These are phyloP conservation scores for Patellifolia procumbens DNA, from an alignment of 179 eudicot species.

Conservation along the genomic window DNA sequence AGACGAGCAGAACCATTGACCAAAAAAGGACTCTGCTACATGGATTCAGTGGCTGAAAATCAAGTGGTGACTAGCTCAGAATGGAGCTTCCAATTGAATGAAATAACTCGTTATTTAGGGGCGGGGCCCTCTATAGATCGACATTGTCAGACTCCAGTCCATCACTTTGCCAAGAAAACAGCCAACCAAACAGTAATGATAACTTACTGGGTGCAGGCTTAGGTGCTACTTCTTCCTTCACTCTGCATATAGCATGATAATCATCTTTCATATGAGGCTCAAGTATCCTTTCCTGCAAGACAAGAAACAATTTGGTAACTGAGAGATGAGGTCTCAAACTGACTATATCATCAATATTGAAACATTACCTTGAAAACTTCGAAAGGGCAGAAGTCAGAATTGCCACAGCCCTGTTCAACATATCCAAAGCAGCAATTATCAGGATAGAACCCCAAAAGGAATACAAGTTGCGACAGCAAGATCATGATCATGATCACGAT, in stretches of 20 bases:
- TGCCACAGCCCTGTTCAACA: constrained; percentile 69
- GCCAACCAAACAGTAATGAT: constrained; percentile 50
- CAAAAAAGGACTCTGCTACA: constrained; percentile 12
- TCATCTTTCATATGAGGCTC: constrained; percentile 72
- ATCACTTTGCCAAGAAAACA: constrained; percentile 41
- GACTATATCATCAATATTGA: not conserved
- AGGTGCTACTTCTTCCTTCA: constrained; percentile 37
- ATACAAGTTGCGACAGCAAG: no score
- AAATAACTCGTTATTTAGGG: not conserved
- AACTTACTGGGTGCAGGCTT: constrained; percentile 40
- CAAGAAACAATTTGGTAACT: not conserved
- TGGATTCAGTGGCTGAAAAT: constrained; percentile 17
- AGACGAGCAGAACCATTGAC: constrained; percentile 6
- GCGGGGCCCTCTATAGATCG: constrained; percentile 44
- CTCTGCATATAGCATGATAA: constrained; percentile 59
- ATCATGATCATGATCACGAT: no score
- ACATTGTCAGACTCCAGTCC: constrained; percentile 32
- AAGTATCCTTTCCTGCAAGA: constrained; percentile 61
- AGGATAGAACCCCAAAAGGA: no score
- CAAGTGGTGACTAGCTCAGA: constrained; percentile 22
- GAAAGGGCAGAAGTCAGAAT: constrained; percentile 79
- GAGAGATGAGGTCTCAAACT: constrained; percentile 9
- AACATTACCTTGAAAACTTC: constrained; percentile 83
- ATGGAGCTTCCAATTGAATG: constrained; percentile 12
- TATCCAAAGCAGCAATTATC: constrained; percentile 12